phyloP scores from a whole-genome alignment of 768 basidiomycete genomes.

The Pleurotus cornucopiae region DNA sequence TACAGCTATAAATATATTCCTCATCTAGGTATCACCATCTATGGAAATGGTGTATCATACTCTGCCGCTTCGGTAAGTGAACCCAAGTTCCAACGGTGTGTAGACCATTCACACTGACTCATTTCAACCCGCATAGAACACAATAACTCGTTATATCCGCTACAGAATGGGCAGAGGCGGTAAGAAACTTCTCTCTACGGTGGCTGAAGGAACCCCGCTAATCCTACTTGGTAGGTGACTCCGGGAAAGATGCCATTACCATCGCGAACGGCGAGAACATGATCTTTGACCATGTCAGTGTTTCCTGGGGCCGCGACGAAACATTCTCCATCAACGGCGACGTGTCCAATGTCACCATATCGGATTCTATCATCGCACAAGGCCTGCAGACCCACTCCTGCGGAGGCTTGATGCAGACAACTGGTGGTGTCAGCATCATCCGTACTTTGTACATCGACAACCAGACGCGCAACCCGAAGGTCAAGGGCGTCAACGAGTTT shows the following conservation, averaged over 20 bases:
- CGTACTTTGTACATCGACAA: constrained; percentile 33
- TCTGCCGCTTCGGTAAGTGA: constrained; percentile 17
- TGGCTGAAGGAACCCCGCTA: neutral
- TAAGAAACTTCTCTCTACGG: constrained; percentile 3
- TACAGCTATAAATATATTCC: neutral
- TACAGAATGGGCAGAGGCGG: constrained; percentile 27
- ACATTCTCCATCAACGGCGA: constrained; percentile 32
- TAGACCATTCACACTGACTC: neutral
- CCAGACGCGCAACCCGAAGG: constrained; percentile 31
- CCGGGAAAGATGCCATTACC: constrained; percentile 29
- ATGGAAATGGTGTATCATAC: constrained; percentile 29
- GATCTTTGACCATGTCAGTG: constrained; percentile 32
- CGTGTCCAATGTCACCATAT: constrained; percentile 31
- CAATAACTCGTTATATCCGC: constrained; percentile 23
- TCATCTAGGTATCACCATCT: constrained; percentile 24
- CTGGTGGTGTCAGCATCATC: constrained; percentile 31
- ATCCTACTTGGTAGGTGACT: constrained; percentile 17
- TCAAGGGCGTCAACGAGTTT: constrained; percentile 33
- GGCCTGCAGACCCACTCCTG: constrained; percentile 31
- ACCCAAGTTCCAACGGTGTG: neutral
- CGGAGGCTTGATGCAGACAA: constrained; percentile 31
- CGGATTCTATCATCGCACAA: constrained; percentile 32
- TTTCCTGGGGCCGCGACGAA: constrained; percentile 31
- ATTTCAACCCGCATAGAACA: constrained; percentile 14
- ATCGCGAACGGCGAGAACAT: constrained; percentile 30